phyloP scores from a whole-genome alignment of 192 early-diverging fungal species.

The Podila minutissima region DNA sequence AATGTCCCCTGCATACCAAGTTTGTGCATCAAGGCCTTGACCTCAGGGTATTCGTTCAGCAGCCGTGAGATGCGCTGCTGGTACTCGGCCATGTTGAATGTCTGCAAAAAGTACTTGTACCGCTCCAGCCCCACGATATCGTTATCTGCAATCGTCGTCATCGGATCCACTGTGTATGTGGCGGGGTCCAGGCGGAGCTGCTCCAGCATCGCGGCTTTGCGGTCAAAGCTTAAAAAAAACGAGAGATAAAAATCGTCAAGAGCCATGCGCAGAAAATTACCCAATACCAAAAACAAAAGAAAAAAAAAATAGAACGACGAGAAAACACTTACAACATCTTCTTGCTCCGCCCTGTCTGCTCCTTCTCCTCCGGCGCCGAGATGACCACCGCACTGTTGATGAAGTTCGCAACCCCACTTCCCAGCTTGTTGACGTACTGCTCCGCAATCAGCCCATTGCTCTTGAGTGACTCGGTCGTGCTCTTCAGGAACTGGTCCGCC shows the following conservation, averaged over 20 bases:
- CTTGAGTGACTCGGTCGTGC: slow-evolving; percentile 42
- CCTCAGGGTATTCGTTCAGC: slow-evolving; percentile 54
- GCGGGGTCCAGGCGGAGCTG: slow-evolving; percentile 52
- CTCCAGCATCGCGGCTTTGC: slow-evolving; percentile 58
- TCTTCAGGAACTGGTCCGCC: slow-evolving; percentile 39
- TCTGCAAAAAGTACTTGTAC: slow-evolving; percentile 54
- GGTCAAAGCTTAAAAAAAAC: slow-evolving; percentile 42
- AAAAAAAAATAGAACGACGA: neutral
- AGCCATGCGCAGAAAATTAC: neutral
- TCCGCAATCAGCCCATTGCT: slow-evolving; percentile 59
- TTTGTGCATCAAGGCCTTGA: slow-evolving; percentile 57
- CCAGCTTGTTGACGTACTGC: slow-evolving; percentile 62
- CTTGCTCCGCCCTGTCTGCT: slow-evolving; percentile 12
- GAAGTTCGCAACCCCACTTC: slow-evolving; percentile 52
- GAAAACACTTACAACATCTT: slow-evolving; percentile 32
- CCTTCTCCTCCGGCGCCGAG: slow-evolving; percentile 45
- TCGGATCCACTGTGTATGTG: slow-evolving; percentile 54
- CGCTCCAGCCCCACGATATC: slow-evolving; percentile 49
- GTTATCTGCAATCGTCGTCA: slow-evolving; percentile 38
- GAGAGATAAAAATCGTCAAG: neutral
- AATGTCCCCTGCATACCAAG: slow-evolving; percentile 31
- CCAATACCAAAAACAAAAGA: neutral
- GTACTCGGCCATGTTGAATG: slow-evolving; percentile 60
- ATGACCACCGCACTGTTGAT: slow-evolving; percentile 56
- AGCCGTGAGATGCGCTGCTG: slow-evolving; percentile 56